Conservation (phyloP, 2,329 filamentous ascomycete species). For the Tolypocladium amazonense region DNA sequence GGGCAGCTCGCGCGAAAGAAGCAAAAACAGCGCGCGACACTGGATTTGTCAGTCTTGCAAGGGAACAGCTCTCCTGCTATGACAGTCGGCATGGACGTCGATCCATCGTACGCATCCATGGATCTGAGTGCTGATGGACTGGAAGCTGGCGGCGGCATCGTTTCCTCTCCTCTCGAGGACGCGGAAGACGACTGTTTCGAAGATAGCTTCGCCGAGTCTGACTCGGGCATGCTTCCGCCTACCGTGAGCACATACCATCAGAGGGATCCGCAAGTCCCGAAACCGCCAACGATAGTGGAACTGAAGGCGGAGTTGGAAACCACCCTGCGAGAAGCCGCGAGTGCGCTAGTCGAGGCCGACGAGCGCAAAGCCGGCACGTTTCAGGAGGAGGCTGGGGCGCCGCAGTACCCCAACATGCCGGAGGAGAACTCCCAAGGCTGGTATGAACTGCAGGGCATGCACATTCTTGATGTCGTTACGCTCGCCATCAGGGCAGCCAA, state of each 20-base stretch:
- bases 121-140: constrained; percentile 33
- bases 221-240: constrained; percentile 80
- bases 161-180: constrained; percentile 40
- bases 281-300: constrained; percentile 71
- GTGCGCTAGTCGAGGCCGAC: constrained; percentile 52
- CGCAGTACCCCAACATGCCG: constrained; percentile 26
- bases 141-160: constrained; percentile 26
- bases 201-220: constrained; percentile 49
- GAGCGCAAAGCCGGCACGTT: constrained; percentile 22
- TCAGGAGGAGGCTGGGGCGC: constrained; percentile 14
- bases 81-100: constrained; percentile 36
- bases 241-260: constrained; percentile 94
- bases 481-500: constrained; percentile 93
- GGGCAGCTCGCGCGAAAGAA: constrained; percentile 70
- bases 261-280: constrained; percentile 69
- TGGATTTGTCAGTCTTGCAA: constrained; percentile 46
- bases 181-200: constrained; percentile 38
- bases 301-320: constrained; percentile 59
- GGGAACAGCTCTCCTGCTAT: constrained; percentile 20
- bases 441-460: constrained; percentile 83
- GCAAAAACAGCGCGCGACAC: constrained; percentile 45
- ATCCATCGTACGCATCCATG: constrained; percentile 51
- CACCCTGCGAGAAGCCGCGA: constrained; percentile 57
- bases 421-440: constrained; percentile 50
- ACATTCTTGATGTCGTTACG: constrained; percentile 85